phyloP scores from a whole-genome alignment of 2,329 filamentous ascomycete genomes.

The Nothopassalora personata region DNA sequence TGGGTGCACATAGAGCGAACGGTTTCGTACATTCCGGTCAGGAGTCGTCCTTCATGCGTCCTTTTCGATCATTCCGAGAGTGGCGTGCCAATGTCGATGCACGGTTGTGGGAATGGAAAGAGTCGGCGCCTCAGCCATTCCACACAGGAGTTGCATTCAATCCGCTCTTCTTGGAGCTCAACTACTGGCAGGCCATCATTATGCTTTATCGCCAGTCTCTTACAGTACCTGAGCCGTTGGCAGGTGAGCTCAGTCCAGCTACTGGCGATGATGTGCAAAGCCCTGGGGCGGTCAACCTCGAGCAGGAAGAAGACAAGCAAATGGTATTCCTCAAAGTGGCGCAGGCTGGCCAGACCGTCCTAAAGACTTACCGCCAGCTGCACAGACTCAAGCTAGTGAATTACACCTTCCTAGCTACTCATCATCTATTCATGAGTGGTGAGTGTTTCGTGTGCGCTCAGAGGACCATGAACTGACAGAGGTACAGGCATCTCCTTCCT shows the following conservation, averaged over 20 bases:
- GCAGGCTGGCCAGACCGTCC: constrained; percentile 86
- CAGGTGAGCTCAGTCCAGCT: constrained; percentile 63
- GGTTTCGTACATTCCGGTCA: constrained; percentile 72
- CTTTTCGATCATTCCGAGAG: constrained; percentile 76
- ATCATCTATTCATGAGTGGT: constrained; percentile 95
- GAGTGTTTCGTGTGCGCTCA: constrained; percentile 33
- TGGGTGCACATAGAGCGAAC: constrained; percentile 59
- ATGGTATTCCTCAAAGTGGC: constrained; percentile 90
- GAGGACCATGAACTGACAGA: constrained; percentile 4
- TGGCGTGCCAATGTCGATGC: constrained; percentile 87
- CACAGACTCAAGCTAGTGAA: constrained; percentile 86
- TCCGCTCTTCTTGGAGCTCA: constrained; percentile 83
- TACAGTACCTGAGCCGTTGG: constrained; percentile 79
- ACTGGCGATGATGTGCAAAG: constrained; percentile 53
- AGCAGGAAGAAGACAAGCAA: constrained; percentile 76
- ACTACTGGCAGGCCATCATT: constrained; percentile 96
- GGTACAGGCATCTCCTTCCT: constrained; percentile 74
- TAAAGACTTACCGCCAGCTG: constrained; percentile 84
- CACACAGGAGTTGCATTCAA: constrained; percentile 87
- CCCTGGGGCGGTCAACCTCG: constrained; percentile 50
- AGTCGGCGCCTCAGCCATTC: constrained; percentile 66
- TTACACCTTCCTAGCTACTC: constrained; percentile 91
- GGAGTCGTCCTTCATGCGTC: constrained; percentile 76
- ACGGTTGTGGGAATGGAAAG: constrained; percentile 80
- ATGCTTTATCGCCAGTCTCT: constrained; percentile 82